Evolutionary conservation across 441 rosid species (phyloP).

Genomic region (Erysimum cheiri): DNA sequence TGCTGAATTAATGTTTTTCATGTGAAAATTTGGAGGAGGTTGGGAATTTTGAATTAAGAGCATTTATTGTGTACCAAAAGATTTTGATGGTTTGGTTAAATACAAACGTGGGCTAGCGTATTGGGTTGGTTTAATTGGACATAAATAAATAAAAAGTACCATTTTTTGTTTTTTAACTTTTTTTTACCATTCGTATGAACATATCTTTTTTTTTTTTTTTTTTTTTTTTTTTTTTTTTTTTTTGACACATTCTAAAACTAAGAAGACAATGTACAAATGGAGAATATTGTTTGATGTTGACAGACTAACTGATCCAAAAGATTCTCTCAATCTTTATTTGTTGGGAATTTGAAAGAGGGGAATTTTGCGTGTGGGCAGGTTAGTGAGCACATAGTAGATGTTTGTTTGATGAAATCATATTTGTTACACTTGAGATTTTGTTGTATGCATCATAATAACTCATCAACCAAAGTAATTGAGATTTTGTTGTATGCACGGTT

Average conservation of each 20-base stretch:
- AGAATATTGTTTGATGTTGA: constrained; percentile 15
- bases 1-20: not conserved
- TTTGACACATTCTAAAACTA: not conserved
- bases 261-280: constrained; percentile 9
- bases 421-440: no score
- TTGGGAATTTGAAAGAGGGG: no score
- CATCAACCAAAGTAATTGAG: no score
- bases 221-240: no score
- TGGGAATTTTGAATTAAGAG: not conserved
- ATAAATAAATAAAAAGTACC: not conserved
- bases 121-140: not conserved
- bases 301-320: not conserved
- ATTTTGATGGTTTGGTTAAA: constrained; percentile 4
- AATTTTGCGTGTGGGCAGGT: no score
- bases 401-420: no score
- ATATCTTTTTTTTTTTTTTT: no score
- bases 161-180: not conserved
- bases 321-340: not conserved
- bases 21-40: constrained; percentile 8
- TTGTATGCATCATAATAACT: no score
- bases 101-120: not conserved
- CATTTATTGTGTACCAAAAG: constrained; percentile 21
- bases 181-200: no score
- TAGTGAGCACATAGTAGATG: no score
- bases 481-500: no score